Evolutionary conservation across 2,329 filamentous ascomycete species (phyloP).

Genomic region (Laburnicola sp.): DNA sequence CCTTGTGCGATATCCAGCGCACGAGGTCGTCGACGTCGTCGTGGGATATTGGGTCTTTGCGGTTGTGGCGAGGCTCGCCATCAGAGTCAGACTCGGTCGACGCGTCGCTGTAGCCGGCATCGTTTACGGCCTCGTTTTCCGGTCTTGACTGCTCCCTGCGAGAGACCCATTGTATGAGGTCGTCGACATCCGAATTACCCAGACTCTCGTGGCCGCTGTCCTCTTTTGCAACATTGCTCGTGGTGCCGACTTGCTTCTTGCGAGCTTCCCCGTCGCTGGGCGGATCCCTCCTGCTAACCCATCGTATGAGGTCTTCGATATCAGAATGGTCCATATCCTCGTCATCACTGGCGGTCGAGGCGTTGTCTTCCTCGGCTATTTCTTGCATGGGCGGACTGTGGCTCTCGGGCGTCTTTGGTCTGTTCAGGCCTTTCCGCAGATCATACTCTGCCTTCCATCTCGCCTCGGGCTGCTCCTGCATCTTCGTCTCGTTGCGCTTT

Average conservation of each 20-base stretch:
- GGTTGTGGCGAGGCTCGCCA: not conserved
- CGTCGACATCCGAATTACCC: slow-evolving; percentile 36
- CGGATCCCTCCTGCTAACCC: slow-evolving; percentile 38
- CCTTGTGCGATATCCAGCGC: slow-evolving; percentile 28
- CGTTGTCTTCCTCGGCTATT: slow-evolving; percentile 27
- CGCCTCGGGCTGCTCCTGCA: slow-evolving; percentile 23
- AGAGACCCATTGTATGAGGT: slow-evolving; percentile 33
- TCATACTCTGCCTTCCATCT: slow-evolving; percentile 38
- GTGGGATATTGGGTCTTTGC: slow-evolving; percentile 14
- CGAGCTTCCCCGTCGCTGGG: slow-evolving; percentile 32
- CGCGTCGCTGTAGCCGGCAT: slow-evolving; percentile 28
- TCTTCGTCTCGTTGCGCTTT: slow-evolving; percentile 22
- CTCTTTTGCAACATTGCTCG: slow-evolving; percentile 13
- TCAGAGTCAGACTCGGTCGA: slow-evolving; percentile 38
- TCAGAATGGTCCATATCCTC: slow-evolving; percentile 38
- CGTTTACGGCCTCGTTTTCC: slow-evolving; percentile 3
- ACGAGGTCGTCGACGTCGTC: slow-evolving; percentile 33
- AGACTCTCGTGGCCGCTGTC: slow-evolving; percentile 36
- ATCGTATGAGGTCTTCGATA: slow-evolving; percentile 39
- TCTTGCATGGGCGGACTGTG: slow-evolving; percentile 21
- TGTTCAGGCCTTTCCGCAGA: slow-evolving; percentile 28
- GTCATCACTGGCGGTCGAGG: slow-evolving; percentile 31
- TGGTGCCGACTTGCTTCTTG: slow-evolving; percentile 2
- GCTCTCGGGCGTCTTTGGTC: slow-evolving; percentile 31
- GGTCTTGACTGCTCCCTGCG: slow-evolving; percentile 17